phyloP scores from a whole-genome alignment of 768 basidiomycete genomes.

The Leccinum sublutescens region DNA sequence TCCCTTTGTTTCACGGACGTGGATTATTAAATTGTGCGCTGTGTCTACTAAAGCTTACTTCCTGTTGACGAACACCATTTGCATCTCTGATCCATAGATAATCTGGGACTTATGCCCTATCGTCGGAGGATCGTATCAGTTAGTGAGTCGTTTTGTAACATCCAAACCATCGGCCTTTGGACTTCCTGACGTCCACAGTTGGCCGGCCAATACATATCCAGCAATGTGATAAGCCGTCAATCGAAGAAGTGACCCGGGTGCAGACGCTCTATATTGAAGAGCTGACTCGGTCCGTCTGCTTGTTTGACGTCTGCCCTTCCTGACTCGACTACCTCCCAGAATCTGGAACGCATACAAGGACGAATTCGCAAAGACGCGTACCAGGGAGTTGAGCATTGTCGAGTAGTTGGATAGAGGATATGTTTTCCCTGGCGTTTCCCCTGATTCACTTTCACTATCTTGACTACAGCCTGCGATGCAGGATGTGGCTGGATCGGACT shows the following conservation, averaged over 20 bases:
- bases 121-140: constrained; percentile 95
- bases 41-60: neutral
- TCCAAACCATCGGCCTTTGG: neutral
- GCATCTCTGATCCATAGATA: constrained; percentile 57
- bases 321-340: constrained; percentile 38
- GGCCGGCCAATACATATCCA: constrained; percentile 84
- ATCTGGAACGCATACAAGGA: constrained; percentile 98
- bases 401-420: constrained; percentile 41
- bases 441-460: neutral
- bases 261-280: constrained; percentile 92
- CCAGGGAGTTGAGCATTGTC: constrained; percentile 74
- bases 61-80: neutral
- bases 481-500: neutral
- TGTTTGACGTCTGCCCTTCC: neutral
- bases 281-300: constrained; percentile 68
- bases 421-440: neutral
- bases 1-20: constrained; percentile 96
- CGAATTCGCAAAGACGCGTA: constrained; percentile 81
- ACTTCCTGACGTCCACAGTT: constrained; percentile 44
- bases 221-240: constrained; percentile 74
- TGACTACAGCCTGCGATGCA: neutral
- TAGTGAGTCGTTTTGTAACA: constrained; percentile 54
- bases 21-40: constrained; percentile 88
- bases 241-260: constrained; percentile 74
- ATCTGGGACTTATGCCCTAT: constrained; percentile 93